These are phyloP conservation scores for Fereydounia khargensis DNA, from an alignment of 1,284 basidiomycete species.

Conservation along the genomic window DNA sequence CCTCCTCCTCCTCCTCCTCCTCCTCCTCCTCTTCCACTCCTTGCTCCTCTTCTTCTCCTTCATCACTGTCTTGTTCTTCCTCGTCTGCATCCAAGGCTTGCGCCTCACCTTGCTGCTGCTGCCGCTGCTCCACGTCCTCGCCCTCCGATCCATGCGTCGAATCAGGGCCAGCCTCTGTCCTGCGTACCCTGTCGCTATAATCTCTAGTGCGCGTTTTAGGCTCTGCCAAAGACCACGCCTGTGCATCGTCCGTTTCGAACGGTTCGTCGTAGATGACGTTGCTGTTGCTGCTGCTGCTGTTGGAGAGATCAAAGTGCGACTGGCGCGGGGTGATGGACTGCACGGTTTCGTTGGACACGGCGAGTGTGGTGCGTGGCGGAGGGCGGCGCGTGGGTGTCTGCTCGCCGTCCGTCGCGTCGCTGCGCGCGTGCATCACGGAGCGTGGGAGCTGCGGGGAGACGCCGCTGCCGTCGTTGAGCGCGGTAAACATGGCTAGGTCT, in stretches of 20 bases:
- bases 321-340: background rate
- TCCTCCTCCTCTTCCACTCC: constrained; percentile 3
- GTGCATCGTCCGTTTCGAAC: background rate
- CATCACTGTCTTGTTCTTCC: background rate
- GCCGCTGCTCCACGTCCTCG: background rate
- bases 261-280: background rate
- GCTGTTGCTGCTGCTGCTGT: background rate
- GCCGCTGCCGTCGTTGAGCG: background rate
- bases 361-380: too few species aligned
- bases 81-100: background rate
- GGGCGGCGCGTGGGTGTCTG: too few species aligned
- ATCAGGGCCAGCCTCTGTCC: background rate
- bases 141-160: background rate
- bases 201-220: background rate
- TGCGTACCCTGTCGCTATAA: background rate
- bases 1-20: constrained; percentile 8
- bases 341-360: too few species aligned
- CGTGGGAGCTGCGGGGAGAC: background rate
- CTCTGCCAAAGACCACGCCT: background rate
- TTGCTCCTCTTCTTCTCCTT: background rate
- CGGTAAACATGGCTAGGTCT: background rate
- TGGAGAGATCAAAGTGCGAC: background rate
- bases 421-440: too few species aligned
- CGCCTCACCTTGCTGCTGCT: background rate
- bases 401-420: too few species aligned